A percentile compares a stretch with the other conserved stretches of the same genome.
Evolutionary conservation across 1,139 yeast genomes (phyloP).

Genomic region (Candida sp.): DNA sequence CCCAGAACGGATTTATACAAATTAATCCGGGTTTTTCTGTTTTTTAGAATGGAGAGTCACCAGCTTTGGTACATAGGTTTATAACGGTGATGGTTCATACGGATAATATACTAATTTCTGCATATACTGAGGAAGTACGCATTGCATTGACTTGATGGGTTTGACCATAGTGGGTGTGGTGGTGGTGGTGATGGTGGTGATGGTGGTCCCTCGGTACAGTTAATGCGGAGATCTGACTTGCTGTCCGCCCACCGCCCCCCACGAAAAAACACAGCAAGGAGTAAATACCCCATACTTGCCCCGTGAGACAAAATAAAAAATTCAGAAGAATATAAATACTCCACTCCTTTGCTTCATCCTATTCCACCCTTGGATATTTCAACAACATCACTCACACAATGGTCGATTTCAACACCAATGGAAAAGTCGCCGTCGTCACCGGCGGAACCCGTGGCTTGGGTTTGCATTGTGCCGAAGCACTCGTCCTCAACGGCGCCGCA

Average conservation of each 20-base stretch:
- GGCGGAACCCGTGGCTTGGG: slow-evolving; percentile 86
- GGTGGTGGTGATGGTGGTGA: too few relatives aligned
- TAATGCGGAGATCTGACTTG: not conserved
- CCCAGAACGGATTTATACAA: not conserved
- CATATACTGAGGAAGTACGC: too few relatives aligned
- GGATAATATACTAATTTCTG: too few relatives aligned
- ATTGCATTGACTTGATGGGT: too few relatives aligned
- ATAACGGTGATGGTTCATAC: too few relatives aligned
- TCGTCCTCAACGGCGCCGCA: slow-evolving; percentile 66
- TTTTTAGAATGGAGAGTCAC: not conserved
- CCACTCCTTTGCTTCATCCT: not conserved
- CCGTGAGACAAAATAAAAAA: not conserved
- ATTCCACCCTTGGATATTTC: too few relatives aligned
- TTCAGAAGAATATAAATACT: not conserved
- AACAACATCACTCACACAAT: slow-evolving; percentile 17
- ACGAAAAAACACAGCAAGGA: not conserved
- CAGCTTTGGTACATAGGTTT: not conserved
- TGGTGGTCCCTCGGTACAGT: not conserved
- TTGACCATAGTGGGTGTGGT: not conserved
- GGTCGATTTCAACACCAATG: slow-evolving; percentile 57
- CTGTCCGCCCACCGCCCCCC: not conserved
- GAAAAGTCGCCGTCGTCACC: slow-evolving; percentile 74
- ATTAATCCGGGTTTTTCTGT: not conserved
- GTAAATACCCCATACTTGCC: not conserved
- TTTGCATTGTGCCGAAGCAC: slow-evolving; percentile 67